A percentile compares a stretch with the other conserved stretches of the same genome.
Conservation (phyloP, 2,329 filamentous ascomycete species). For the Chrysoporthe puriensis region DNA sequence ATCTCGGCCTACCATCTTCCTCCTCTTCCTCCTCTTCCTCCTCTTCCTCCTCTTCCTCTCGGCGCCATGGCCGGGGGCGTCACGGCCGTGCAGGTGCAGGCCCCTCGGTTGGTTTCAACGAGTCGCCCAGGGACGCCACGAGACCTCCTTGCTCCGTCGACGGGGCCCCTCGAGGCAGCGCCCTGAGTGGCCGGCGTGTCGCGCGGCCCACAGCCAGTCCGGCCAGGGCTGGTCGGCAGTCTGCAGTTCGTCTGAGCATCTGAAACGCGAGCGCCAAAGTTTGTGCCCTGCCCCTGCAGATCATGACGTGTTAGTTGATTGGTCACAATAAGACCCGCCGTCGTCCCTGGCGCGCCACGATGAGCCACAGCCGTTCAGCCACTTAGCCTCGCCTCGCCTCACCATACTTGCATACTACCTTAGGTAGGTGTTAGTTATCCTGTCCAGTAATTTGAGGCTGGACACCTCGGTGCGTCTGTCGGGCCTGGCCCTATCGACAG, state of each 20-base stretch:
- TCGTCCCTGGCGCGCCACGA: not conserved
- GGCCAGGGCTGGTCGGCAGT: not conserved
- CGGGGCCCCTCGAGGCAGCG: not conserved
- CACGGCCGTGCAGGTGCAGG: not conserved
- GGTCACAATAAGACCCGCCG: not conserved
- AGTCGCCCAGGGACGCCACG: not conserved
- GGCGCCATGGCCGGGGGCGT: not conserved
- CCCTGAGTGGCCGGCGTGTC: not conserved
- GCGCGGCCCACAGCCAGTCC: not conserved
- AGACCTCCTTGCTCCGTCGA: too few relatives aligned
- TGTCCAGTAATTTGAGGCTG: too few relatives aligned
- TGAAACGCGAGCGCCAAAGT: slow-evolving; percentile 5
- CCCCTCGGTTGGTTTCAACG: not conserved
- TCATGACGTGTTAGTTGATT: slow-evolving; percentile 1
- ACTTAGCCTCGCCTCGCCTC: not conserved
- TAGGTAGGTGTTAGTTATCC: too few relatives aligned
- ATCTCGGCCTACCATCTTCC: not conserved
- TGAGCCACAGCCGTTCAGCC: not conserved
- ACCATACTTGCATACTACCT: too few relatives aligned
- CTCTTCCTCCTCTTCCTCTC: not conserved
- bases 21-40: not conserved
- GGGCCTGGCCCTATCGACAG: not conserved
- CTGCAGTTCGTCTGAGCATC: slow-evolving; percentile 3
- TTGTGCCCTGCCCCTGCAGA: not conserved
- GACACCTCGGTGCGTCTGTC: too few relatives aligned